Percentiles rank a stretch among this genome's conserved stretches.
These are phyloP conservation scores for Penicillium sp. DNA, from an alignment of 2,329 filamentous ascomycete genomes.

Conservation along the genomic window DNA sequence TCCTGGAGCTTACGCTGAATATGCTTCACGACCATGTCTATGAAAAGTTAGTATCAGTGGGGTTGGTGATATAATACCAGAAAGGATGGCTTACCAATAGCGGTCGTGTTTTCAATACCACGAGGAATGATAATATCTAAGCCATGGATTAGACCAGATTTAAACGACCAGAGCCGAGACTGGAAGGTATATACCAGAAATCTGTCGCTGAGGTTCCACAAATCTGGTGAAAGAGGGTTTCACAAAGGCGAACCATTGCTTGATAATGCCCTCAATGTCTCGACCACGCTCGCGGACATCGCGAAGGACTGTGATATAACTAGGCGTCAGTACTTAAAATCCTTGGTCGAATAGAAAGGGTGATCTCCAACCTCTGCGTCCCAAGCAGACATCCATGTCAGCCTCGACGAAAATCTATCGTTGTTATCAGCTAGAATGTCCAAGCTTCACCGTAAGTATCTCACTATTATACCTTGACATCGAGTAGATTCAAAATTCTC, in stretches of 20 bases:
- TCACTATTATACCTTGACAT: slow-evolving; percentile 74
- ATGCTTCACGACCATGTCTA: slow-evolving; percentile 91
- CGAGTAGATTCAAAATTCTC: slow-evolving; percentile 81
- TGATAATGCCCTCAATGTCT: slow-evolving; percentile 93
- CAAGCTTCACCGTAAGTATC: background rate
- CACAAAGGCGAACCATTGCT: slow-evolving; percentile 96
- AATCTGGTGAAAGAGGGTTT: slow-evolving; percentile 97
- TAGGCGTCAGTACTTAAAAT: slow-evolving; percentile 29
- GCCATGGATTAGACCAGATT: slow-evolving; percentile 20
- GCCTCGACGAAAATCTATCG: slow-evolving; percentile 89
- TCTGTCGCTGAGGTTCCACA: slow-evolving; percentile 88
- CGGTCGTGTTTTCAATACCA: slow-evolving; percentile 92
- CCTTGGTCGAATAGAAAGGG: background rate
- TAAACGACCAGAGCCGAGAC: too few relatives aligned
- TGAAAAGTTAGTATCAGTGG: slow-evolving; percentile 23
- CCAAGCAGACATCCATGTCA: slow-evolving; percentile 91
- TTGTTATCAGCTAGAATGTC: slow-evolving; percentile 7
- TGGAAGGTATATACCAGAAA: slow-evolving; percentile 66
- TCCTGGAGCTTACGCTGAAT: slow-evolving; percentile 85
- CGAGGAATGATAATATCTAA: slow-evolving; percentile 90
- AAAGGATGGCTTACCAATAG: slow-evolving; percentile 62
- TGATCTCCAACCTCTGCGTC: slow-evolving; percentile 72
- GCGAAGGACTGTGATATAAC: slow-evolving; percentile 67
- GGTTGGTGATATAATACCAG: background rate
- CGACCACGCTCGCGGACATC: slow-evolving; percentile 89